Base-by-base conservation (phyloP, 1,139 yeast species). In the Diutina catenulata region DNA sequence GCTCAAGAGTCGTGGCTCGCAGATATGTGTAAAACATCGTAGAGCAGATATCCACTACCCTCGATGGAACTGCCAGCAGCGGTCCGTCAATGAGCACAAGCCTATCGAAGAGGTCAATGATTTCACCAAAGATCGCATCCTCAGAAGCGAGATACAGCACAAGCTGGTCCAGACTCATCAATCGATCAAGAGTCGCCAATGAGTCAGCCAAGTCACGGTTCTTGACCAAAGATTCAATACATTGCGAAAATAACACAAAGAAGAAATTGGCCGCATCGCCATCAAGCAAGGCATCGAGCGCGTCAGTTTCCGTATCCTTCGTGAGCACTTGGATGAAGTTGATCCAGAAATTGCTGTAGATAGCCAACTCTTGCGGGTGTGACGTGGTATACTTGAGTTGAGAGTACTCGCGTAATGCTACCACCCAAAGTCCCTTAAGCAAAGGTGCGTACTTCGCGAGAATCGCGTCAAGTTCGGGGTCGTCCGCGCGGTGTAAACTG, bases 231-330 rank as follows among this genome's bases (percentile, higher is more conserved):
- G 82, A 73, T 49, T 84, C 95, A 40, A 86, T 68, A 53, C 95
- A 84, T 47, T 84, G 82, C 28, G 95, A 84, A 59, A 82, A 83
- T 37, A 88, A 56, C 21, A 87, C 80, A 52, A 83, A 83, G 56
- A 82, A 79, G 48, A 87, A 83, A 39, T 83, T 80, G 3, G 76
- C 73, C 0, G 79, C 68, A 47, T 84, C 94, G 10, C 70, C 74
- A n/a, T 58, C 69, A 59, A 58, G 76, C 47, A 49, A 73, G 43
- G 45, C 59, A 46, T 56, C 59, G 37, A 76, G 62, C 38, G 63
- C 55, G 3, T 57, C 47, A 11, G 64, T 62, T 40, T 77, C 78
- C 38, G 80, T 62, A 37, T 81, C 68, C 9, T 77, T 64, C 18
- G 94, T 80, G 48, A 87, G 67, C 0, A 86, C 95, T 41, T 81